Evolutionary conservation across 2,329 filamentous ascomycete genomes (phyloP).

Genomic region (Rhynchosporium graminicola): DNA sequence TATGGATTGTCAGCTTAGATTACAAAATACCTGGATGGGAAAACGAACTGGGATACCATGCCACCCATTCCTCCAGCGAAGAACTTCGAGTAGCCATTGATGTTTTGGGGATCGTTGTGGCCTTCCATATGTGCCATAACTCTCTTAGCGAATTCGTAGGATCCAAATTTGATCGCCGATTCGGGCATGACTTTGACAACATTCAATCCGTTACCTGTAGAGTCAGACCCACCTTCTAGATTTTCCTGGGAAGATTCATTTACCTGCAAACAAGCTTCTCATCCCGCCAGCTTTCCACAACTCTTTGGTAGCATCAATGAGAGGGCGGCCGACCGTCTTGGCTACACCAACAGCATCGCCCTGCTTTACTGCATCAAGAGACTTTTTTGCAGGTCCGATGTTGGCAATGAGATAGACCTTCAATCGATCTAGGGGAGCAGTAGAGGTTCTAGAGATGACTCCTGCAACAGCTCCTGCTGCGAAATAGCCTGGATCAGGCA

Average conservation of each 20-base stretch:
- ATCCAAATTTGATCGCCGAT: slow-evolving; percentile 96
- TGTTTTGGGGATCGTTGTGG: slow-evolving; percentile 75
- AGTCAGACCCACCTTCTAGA: slow-evolving; percentile 23
- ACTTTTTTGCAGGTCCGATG: slow-evolving; percentile 61
- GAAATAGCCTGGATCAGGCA: slow-evolving; percentile 92
- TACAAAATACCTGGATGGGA: neutral
- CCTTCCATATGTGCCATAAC: slow-evolving; percentile 85
- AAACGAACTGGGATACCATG: slow-evolving; percentile 83
- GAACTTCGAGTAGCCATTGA: slow-evolving; percentile 85
- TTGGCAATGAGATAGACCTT: slow-evolving; percentile 98
- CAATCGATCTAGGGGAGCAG: slow-evolving; percentile 91
- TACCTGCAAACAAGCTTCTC: slow-evolving; percentile 89
- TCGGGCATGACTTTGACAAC: slow-evolving; percentile 98
- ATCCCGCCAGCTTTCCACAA: slow-evolving; percentile 85
- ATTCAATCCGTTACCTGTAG: slow-evolving; percentile 86
- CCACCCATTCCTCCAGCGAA: slow-evolving; percentile 87
- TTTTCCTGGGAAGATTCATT: slow-evolving; percentile 38
- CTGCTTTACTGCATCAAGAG: slow-evolving; percentile 66
- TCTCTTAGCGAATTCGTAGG: slow-evolving; percentile 93
- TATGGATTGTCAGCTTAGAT: slow-evolving; percentile 36
- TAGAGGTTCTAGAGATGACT: slow-evolving; percentile 91
- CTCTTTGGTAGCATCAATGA: slow-evolving; percentile 72
- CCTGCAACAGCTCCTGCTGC: slow-evolving; percentile 92
- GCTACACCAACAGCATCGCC: slow-evolving; percentile 67
- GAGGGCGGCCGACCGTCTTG: slow-evolving; percentile 66